phyloP scores from a whole-genome alignment of 2,329 filamentous ascomycete species.

The Rhinocladiella mackenziei region DNA sequence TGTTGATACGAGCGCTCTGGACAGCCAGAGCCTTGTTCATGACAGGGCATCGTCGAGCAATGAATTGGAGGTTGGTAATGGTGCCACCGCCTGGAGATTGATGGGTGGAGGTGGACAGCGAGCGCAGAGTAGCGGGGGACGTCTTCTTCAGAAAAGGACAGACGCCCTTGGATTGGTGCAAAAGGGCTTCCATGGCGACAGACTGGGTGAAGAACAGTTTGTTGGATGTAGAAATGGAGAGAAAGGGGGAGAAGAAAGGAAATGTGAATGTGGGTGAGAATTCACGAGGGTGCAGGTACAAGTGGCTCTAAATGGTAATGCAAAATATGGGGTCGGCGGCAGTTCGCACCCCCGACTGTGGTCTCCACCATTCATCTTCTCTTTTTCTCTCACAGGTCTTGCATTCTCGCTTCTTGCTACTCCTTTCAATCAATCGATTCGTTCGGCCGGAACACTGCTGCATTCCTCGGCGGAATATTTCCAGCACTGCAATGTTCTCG shows the following conservation, averaged over 20 bases:
- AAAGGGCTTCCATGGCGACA: conserved; percentile 83
- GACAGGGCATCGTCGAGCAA: conserved; percentile 91
- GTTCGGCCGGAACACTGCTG: no score
- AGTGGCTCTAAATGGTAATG: background rate
- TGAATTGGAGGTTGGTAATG: conserved; percentile 94
- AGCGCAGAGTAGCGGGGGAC: conserved; percentile 83
- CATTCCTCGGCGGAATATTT: no score
- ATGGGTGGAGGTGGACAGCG: conserved; percentile 67
- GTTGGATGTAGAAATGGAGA: background rate
- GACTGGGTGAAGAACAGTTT: background rate
- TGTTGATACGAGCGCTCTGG: conserved; percentile 53
- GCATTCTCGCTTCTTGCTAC: background rate
- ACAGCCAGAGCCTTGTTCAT: conserved; percentile 97
- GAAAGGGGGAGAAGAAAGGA: background rate
- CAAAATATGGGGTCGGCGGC: conserved; percentile 2
- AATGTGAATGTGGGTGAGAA: background rate
- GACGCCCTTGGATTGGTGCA: conserved; percentile 93
- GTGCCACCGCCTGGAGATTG: conserved; percentile 76
- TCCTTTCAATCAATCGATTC: background rate
- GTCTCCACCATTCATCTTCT: background rate
- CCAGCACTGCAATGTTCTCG: no score
- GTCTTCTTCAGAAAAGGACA: conserved; percentile 97
- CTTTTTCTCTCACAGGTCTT: no score
- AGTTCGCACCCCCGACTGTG: background rate
- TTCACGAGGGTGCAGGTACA: background rate